These are phyloP conservation scores for Boletus rubroflammeus DNA, from an alignment of 768 basidiomycete species.

Conservation along the genomic window DNA sequence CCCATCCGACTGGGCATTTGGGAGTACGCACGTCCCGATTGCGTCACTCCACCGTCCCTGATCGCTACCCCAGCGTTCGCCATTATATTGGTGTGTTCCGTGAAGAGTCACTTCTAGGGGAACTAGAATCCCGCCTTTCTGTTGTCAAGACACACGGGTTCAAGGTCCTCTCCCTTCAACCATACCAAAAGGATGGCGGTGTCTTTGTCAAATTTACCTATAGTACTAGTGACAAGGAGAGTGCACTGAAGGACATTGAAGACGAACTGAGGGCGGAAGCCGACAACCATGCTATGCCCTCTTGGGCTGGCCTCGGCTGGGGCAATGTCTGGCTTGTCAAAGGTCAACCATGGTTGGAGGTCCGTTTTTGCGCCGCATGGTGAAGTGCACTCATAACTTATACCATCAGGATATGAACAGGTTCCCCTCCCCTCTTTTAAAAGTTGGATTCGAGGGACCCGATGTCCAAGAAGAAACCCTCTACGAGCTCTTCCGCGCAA, in stretches of 20 bases:
- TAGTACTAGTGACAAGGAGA: constrained; percentile 34
- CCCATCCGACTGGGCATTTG: constrained; percentile 66
- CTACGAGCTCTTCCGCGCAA: constrained; percentile 74
- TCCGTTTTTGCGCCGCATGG: constrained; percentile 25
- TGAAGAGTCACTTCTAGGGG: constrained; percentile 52
- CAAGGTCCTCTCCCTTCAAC: constrained; percentile 57
- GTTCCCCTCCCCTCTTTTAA: constrained; percentile 69
- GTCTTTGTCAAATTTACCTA: constrained; percentile 78
- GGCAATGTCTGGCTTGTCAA: constrained; percentile 69
- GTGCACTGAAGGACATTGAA: constrained; percentile 47
- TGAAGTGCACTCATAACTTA: background rate
- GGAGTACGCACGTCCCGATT: constrained; percentile 52
- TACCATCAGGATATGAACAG: constrained; percentile 72
- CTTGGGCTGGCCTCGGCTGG: constrained; percentile 53
- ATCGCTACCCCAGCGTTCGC: constrained; percentile 48
- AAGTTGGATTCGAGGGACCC: constrained; percentile 85
- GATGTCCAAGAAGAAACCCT: constrained; percentile 79
- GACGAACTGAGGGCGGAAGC: constrained; percentile 42
- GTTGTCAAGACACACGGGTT: constrained; percentile 55
- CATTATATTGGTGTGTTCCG: constrained; percentile 59
- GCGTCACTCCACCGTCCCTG: background rate
- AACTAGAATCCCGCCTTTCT: constrained; percentile 47
- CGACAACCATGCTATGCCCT: constrained; percentile 50
- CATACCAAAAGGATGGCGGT: constrained; percentile 78
- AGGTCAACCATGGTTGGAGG: constrained; percentile 81